phyloP scores from a whole-genome alignment of 139 green algal genomes.

The Chlorella sp. region DNA sequence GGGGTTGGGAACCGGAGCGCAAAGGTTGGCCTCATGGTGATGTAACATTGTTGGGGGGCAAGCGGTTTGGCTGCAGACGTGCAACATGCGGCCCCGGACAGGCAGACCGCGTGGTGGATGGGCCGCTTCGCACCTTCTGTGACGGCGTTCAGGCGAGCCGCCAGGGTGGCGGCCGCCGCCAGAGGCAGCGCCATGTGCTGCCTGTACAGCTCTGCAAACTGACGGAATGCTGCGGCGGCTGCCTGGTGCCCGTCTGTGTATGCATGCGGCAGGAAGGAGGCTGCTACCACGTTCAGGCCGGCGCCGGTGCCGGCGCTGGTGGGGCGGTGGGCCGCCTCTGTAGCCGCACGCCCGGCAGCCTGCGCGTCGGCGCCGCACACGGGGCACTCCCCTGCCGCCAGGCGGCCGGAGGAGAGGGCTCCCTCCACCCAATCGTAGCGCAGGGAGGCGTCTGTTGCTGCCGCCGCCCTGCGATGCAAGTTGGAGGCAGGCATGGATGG shows the following conservation, averaged over 20 bases:
- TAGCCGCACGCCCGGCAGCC: not conserved
- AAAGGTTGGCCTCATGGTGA: too few species aligned
- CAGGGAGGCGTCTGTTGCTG: not conserved
- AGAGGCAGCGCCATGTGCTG: not conserved
- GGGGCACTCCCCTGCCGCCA: not conserved
- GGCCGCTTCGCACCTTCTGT: not conserved
- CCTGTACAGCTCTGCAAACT: not conserved
- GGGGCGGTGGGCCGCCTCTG: not conserved
- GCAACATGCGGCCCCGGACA: not conserved
- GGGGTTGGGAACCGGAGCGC: too few species aligned
- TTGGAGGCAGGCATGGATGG: too few species aligned
- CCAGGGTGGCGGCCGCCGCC: not conserved
- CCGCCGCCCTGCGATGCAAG: not conserved
- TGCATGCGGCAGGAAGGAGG: conserved; percentile 11
- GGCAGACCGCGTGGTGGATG: too few species aligned
- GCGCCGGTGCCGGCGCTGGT: too few species aligned
- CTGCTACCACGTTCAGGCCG: not conserved
- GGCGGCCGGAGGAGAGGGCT: not conserved
- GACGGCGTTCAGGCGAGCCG: not conserved
- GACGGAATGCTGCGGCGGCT: not conserved
- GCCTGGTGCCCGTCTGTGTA: not conserved
- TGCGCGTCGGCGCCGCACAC: not conserved
- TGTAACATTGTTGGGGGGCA: too few species aligned
- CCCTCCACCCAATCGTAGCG: not conserved
- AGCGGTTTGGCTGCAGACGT: too few species aligned